These are phyloP conservation scores for Spergularia marina DNA, from an alignment of 148 eudicot genomes.

Conservation along the genomic window DNA sequence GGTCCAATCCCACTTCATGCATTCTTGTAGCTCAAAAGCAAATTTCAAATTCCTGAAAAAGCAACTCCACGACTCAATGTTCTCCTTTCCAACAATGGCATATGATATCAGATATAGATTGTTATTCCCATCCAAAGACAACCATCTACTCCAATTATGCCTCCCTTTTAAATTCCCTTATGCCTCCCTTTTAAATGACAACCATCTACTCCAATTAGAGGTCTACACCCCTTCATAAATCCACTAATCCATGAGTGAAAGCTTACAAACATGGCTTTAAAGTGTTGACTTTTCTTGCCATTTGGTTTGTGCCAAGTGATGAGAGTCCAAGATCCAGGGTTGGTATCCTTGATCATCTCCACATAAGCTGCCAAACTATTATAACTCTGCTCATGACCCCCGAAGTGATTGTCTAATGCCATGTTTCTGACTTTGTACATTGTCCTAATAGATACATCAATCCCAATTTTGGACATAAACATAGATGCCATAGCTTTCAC, in stretches of 20 bases:
- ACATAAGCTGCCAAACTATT: not conserved
- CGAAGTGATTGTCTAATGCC: not conserved
- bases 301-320: not conserved
- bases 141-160: too few species aligned
- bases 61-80: too few species aligned
- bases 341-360: not conserved
- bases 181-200: not conserved
- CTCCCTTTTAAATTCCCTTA: not conserved
- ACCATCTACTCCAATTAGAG: conserved; percentile 4
- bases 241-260: not conserved
- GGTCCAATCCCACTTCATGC: too few species aligned
- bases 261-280: not conserved
- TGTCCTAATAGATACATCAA: not conserved
- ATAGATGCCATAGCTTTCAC: not conserved
- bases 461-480: not conserved
- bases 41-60: too few species aligned
- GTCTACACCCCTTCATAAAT: not conserved
- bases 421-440: not conserved
- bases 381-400: not conserved
- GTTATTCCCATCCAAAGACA: conserved; percentile 10
- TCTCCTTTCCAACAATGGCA: too few species aligned
- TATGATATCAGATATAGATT: not conserved
- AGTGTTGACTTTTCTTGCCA: not conserved
- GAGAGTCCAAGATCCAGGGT: not conserved
- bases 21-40: too few species aligned